These are phyloP conservation scores for Isatis tinctoria DNA, from an alignment of 345 rosid species.

Conservation along the genomic window DNA sequence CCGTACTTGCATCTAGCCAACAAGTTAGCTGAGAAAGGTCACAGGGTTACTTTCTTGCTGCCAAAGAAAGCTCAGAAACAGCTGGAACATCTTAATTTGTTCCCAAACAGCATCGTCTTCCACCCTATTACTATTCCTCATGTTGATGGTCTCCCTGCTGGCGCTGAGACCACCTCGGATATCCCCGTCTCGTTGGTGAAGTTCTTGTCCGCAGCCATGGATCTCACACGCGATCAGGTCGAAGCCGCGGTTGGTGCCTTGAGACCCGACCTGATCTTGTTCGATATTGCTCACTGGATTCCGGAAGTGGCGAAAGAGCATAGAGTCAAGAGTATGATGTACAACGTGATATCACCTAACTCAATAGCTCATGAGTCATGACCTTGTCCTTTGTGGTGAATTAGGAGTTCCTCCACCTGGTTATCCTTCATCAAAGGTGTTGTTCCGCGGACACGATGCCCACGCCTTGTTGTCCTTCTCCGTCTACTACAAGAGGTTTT, in stretches of 20 bases:
- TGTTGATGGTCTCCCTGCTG: constrained; percentile 36
- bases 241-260: constrained; percentile 15
- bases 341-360: constrained; percentile 4
- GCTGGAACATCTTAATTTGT: constrained; percentile 33
- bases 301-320: constrained; percentile 9
- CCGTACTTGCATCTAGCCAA: constrained; percentile 60
- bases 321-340: not conserved
- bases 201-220: constrained; percentile 7
- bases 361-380: constrained; percentile 17
- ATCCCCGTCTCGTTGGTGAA: constrained; percentile 3
- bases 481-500: constrained; percentile 16
- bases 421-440: constrained; percentile 29
- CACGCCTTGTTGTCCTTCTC: not conserved
- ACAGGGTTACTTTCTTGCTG: constrained; percentile 41
- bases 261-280: constrained; percentile 33
- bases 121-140: constrained; percentile 36
- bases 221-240: constrained; percentile 28
- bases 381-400: constrained; percentile 16
- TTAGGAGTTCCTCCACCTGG: constrained; percentile 22
- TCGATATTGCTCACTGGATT: constrained; percentile 31
- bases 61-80: constrained; percentile 40
- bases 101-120: constrained; percentile 42
- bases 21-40: constrained; percentile 49
- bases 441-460: constrained; percentile 4
- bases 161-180: constrained; percentile 33